phyloP scores from a whole-genome alignment of 176 grass and related monocot species.

The Zea luxurians region DNA sequence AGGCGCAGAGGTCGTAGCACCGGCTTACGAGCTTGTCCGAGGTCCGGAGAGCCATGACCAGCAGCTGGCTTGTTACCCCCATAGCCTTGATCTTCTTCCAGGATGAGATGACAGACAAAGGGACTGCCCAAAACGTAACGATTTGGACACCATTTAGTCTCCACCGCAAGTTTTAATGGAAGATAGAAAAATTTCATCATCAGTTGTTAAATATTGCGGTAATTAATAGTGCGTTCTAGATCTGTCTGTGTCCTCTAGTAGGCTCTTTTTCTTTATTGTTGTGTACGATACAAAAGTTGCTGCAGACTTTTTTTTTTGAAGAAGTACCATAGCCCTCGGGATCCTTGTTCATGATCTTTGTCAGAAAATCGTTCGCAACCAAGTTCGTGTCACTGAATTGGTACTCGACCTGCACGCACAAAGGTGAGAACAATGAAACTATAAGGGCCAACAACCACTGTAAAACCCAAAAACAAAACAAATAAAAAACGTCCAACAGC shows the following conservation, averaged over 20 bases:
- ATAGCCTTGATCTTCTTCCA: conserved; percentile 72
- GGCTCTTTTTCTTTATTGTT: too few species aligned
- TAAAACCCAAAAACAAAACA: neutral
- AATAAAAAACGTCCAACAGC: neutral
- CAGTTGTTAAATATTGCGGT: too few species aligned
- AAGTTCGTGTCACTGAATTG: conserved; percentile 70
- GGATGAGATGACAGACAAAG: conserved; percentile 59
- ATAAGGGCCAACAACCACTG: neutral
- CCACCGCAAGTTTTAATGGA: too few species aligned
- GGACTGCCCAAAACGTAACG: conserved; percentile 39
- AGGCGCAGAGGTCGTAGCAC: neutral
- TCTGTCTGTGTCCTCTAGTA: too few species aligned
- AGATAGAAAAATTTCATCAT: neutral
- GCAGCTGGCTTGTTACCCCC: conserved; percentile 45
- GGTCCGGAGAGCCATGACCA: conserved; percentile 53
- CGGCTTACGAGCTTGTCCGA: conserved; percentile 55
- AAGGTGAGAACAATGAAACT: neutral
- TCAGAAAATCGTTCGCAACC: conserved; percentile 58
- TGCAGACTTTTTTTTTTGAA: too few species aligned
- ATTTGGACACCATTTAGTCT: neutral
- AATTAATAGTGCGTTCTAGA: too few species aligned
- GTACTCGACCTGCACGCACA: conserved; percentile 54
- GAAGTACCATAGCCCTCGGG: conserved; percentile 56
- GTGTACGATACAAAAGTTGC: too few species aligned
- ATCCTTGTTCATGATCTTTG: conserved; percentile 73